Base-by-base conservation (phyloP, 257 asterid genomes). In the Prunella vulgaris region DNA sequence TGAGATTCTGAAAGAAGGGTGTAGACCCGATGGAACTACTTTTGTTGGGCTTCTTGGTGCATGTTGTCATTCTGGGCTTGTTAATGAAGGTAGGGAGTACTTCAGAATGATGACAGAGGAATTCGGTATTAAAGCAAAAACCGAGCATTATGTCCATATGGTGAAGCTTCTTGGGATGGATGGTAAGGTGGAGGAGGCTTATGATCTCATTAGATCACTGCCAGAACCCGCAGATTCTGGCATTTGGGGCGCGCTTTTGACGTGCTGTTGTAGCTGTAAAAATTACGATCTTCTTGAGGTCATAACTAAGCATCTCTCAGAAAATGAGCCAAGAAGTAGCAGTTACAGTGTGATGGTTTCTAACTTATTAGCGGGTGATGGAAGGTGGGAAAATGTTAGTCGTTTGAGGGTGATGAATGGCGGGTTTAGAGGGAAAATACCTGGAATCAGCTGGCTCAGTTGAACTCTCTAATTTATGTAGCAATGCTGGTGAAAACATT, bases 121-220 rank as follows among this genome's bases (percentile, higher is more conserved):
- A 60, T 90, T 83, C 14, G 86, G 84, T 0, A 70, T 90, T 22
- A 54, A 70, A 72, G 74, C 86, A 9, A 71, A 80, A 74, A 83
- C 88, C 2, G 92, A 88, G 79, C 96, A 93, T 80, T 73, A 76
- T 71, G 84, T 93, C 66, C 78, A 86, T 84, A 84, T 87, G 86
- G 92, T 90, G 70, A 93, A 87, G 85, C 88, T 93, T 84, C 88
- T 93, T 14, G 98, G 98, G 46, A 88, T 80, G 92, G 79, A 79
- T 66, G 96, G 93, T 33, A 85, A 86, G 68, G 48, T 84, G 70
- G 75, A 71, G 28, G 90, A 85, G 83, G 97, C 95, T 71, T 83
- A 86, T 74, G 78, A 78, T 57, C 82, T 88, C 59, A 53, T 87
- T 38, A 78, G 69, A 37, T 78, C 87, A 3, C 24, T 85, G 63